These are phyloP conservation scores for Pseudoscleropodium purum DNA, from an alignment of 225 moss, liverwort and hornwort species.

Conservation along the genomic window DNA sequence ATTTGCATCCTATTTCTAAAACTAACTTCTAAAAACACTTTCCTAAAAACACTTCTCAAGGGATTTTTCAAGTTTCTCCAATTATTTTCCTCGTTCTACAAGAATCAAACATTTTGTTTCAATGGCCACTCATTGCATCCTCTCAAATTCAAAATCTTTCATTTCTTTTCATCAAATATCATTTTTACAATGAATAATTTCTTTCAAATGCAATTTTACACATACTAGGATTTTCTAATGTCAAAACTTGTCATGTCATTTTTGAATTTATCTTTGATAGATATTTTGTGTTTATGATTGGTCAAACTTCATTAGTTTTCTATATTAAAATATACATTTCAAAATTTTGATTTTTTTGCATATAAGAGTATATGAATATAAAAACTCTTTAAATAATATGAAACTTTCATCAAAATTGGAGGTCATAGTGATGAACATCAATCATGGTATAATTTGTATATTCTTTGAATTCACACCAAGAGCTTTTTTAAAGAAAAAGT, in stretches of 20 bases:
- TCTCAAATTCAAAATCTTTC: too few relatives aligned
- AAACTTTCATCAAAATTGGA: not conserved
- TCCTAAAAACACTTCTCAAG: not conserved
- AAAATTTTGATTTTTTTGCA: too few relatives aligned
- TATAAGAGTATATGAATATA: not conserved
- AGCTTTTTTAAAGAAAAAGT: not conserved
- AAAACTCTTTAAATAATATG: rapidly evolving
- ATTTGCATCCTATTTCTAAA: not conserved
- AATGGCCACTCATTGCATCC: rapidly evolving
- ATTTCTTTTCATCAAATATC: rapidly evolving
- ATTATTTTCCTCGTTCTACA: not conserved
- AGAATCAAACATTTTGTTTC: not conserved
- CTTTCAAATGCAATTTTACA: not conserved
- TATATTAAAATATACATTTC: too few relatives aligned
- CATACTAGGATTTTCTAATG: not conserved
- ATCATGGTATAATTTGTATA: not conserved
- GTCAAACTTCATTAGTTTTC: not conserved
- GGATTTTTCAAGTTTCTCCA: rapidly evolving
- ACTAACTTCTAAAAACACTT: not conserved
- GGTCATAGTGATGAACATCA: not conserved
- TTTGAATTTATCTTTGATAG: too few relatives aligned
- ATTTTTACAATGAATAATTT: not conserved
- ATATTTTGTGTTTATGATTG: not conserved
- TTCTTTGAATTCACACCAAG: not conserved
- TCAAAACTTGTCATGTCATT: not conserved